Percentiles rank a stretch among this genome's conserved stretches.
Evolutionary conservation across 805 yeast species (phyloP).

Genomic region (Schwanniomyces sp.): DNA sequence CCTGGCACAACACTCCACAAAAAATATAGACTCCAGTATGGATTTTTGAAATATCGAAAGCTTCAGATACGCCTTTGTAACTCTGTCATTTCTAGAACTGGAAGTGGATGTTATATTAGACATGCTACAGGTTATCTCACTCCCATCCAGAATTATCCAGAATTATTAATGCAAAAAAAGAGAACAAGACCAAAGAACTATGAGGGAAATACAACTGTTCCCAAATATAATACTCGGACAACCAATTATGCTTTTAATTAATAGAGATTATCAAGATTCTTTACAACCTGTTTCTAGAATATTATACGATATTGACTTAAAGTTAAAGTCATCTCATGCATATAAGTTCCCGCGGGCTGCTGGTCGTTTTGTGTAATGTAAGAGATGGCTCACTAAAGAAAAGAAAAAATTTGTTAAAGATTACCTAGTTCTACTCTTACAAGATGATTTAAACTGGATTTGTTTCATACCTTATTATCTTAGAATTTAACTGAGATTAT

Average conservation of each 20-base stretch:
- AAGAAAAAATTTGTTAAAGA: not conserved
- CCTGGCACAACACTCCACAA: conserved; percentile 11
- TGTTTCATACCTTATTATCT: not conserved
- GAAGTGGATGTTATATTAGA: not conserved
- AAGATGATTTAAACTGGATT: conserved; percentile 1
- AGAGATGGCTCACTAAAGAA: conserved; percentile 1
- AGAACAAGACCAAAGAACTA: too few relatives aligned
- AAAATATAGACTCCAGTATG: conserved; percentile 22
- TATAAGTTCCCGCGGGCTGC: not conserved
- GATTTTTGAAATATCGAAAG: not conserved
- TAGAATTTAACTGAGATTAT: not conserved
- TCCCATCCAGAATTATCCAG: not conserved
- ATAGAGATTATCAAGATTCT: too few relatives aligned
- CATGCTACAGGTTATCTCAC: not conserved
- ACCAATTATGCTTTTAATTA: too few relatives aligned
- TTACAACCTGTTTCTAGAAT: too few relatives aligned
- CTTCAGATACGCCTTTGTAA: not conserved
- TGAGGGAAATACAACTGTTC: too few relatives aligned
- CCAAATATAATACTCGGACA: too few relatives aligned
- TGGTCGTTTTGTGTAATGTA: not conserved
- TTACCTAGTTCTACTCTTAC: not conserved
- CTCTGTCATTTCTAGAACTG: not conserved
- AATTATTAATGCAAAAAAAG: not conserved
- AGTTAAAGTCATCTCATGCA: too few relatives aligned
- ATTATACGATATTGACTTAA: too few relatives aligned